Evolutionary conservation across 1,284 basidiomycete species (phyloP), one percentile per base, ranked within the genome.

Genomic region (Cryptococcus hybrid): DNA sequence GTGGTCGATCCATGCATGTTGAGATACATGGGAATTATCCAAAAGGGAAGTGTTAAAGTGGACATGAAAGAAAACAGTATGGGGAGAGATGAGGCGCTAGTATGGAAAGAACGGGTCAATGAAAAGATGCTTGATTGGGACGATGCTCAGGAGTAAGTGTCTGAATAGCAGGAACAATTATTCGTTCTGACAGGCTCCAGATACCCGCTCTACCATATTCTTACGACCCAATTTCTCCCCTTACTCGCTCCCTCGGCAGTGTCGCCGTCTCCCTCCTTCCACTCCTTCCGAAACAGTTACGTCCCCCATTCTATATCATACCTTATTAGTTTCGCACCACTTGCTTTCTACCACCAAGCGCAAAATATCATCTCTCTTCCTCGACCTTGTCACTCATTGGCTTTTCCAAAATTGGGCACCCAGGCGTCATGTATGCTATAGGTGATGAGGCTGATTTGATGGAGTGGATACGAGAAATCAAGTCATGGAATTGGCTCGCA

Each of bases 401-500:
- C 0, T 89, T 88, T 67, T 84, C 86, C 5, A 89, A 89, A 74
- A 81, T 86, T 11, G 87, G 88, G 0, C 83, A 89, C 66, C 87
- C 88, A 1, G 87, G 87, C 5, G 79, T 87, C 47, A 86, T 89
- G 54, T 90, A 88, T 61, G 85, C 82, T 18, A 80, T 85, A 64
- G 88, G 88, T 2, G 66, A 68, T 7, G 75, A 77, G 47, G 74
- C 78, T 7, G 78, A 82, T 54, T 76, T 89, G 15, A 82, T 84
- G 62, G 84, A 86, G 61, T 88, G 88, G 65, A 82, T 87, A 2
- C 73, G 71, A 13, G 85, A 85, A 56, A 82, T 89, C 53, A 88
- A 86, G 70, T 82, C 80, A 30, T 88, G 88, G 87, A 86, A 88
- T 65, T 89, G 88, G 88, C 79, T 89, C 0, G 87, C 87, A 9